Conservation (phyloP, 257 asterid genomes). For the Schizonepeta tenuifolia region DNA sequence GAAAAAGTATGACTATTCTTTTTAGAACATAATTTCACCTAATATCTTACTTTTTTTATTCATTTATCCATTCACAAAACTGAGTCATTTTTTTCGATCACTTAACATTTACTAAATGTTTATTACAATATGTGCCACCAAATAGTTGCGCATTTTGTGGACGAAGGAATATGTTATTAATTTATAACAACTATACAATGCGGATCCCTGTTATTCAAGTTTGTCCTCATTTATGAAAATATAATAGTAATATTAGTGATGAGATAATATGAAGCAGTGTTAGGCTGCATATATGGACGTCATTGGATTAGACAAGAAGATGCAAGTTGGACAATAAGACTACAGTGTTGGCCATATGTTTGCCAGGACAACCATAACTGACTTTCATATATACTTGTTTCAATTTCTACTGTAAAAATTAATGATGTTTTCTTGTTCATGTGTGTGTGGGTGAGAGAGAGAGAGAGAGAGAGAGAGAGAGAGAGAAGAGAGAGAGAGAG, state of each 20-base stretch:
- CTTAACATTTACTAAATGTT: too few relatives aligned
- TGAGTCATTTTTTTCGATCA: too few relatives aligned
- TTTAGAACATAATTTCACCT: too few relatives aligned
- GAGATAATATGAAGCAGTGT: background rate
- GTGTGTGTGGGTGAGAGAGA: conserved; percentile 3
- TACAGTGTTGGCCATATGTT: conserved; percentile 10
- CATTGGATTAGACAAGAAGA: background rate
- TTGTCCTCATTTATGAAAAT: background rate
- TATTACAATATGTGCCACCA: too few relatives aligned
- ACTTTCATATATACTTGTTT: conserved; percentile 8
- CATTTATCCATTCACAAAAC: too few relatives aligned
- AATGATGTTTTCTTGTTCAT: conserved; percentile 38
- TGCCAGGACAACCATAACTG: conserved; percentile 40
- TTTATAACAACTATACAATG: too few relatives aligned
- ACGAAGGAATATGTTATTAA: too few relatives aligned
- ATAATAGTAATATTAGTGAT: background rate
- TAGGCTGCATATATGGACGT: background rate
- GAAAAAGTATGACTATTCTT: too few relatives aligned
- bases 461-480: background rate
- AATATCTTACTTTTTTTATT: too few relatives aligned
- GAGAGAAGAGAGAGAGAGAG: background rate
- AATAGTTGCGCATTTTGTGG: too few relatives aligned
- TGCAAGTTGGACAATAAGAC: conserved; percentile 14
- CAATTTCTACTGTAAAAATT: conserved; percentile 22
- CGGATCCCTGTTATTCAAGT: too few relatives aligned